These are phyloP conservation scores for Bipolaris oryzae DNA, from an alignment of 2,329 filamentous ascomycete genomes.

Conservation along the genomic window DNA sequence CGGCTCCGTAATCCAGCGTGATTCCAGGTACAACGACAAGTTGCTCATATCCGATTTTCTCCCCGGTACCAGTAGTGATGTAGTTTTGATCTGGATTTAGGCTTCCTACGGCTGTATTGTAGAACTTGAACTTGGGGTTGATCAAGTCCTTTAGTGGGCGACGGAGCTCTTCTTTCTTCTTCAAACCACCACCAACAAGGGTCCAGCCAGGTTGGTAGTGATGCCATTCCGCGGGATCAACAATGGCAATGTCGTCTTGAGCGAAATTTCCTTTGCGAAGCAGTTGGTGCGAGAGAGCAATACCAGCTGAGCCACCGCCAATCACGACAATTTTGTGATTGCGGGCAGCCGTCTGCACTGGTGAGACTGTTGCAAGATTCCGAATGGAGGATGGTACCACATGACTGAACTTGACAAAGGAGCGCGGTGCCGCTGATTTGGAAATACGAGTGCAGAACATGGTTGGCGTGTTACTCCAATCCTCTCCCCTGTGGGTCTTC, in stretches of 20 bases:
- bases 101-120: slow-evolving; percentile 57
- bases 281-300: slow-evolving; percentile 71
- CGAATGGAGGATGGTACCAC: slow-evolving; percentile 9
- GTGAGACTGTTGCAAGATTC: slow-evolving; percentile 35
- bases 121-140: slow-evolving; percentile 66
- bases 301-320: slow-evolving; percentile 69
- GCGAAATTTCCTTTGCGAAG: slow-evolving; percentile 63
- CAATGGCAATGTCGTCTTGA: slow-evolving; percentile 66
- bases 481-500: not conserved
- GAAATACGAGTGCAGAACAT: slow-evolving; percentile 1
- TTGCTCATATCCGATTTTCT: slow-evolving; percentile 66
- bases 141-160: slow-evolving; percentile 59
- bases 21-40: slow-evolving; percentile 64
- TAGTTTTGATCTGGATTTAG: slow-evolving; percentile 64
- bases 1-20: slow-evolving; percentile 36
- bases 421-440: not conserved
- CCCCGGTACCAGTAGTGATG: slow-evolving; percentile 62
- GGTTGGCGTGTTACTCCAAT: not conserved
- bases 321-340: slow-evolving; percentile 70
- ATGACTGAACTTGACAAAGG: slow-evolving; percentile 1
- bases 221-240: slow-evolving; percentile 68
- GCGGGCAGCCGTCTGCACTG: slow-evolving; percentile 41
- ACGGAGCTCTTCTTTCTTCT: slow-evolving; percentile 65
- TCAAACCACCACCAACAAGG: slow-evolving; percentile 69
- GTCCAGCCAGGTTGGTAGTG: slow-evolving; percentile 75